Conservation (phyloP, 108 stramenopile genomes). For the Skeletonema costatum region DNA sequence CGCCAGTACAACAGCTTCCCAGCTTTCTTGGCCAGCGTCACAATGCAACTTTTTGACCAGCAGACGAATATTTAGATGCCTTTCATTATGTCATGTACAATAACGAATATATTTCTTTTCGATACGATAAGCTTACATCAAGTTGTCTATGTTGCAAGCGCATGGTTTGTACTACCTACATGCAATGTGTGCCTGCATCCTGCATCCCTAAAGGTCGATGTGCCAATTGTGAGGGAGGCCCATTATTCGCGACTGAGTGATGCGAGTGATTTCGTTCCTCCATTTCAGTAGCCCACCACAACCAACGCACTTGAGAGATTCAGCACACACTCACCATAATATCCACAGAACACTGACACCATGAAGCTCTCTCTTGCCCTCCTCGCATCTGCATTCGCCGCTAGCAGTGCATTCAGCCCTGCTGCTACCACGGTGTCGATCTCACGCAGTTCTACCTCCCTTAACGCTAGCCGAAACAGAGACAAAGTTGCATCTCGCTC, state of each 20-base stretch:
- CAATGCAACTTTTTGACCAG: conserved; percentile 88
- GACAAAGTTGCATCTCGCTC: conserved; percentile 64
- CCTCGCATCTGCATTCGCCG: conserved; percentile 39
- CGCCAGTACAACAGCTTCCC: conserved; percentile 86
- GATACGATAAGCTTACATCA: too few species aligned
- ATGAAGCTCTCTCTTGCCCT: conserved; percentile 63
- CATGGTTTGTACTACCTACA: too few species aligned
- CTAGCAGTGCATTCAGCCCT: conserved; percentile 49
- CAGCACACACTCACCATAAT: too few species aligned
- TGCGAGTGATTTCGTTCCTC: neutral
- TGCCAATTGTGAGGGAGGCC: neutral
- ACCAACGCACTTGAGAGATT: too few species aligned
- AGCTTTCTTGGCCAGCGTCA: conserved; percentile 92
- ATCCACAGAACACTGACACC: conserved; percentile 12
- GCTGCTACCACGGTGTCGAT: neutral
- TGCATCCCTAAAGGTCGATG: too few species aligned
- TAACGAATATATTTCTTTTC: too few species aligned
- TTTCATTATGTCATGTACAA: neutral
- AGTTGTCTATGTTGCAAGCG: too few species aligned
- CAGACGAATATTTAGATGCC: conserved; percentile 68
- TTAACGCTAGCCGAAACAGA: conserved; percentile 58
- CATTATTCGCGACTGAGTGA: neutral
- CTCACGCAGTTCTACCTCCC: conserved; percentile 23
- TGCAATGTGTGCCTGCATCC: too few species aligned
- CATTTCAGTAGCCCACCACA: too few species aligned